phyloP scores from a whole-genome alignment of 139 green algal species.

The Chlorella sorokiniana region DNA sequence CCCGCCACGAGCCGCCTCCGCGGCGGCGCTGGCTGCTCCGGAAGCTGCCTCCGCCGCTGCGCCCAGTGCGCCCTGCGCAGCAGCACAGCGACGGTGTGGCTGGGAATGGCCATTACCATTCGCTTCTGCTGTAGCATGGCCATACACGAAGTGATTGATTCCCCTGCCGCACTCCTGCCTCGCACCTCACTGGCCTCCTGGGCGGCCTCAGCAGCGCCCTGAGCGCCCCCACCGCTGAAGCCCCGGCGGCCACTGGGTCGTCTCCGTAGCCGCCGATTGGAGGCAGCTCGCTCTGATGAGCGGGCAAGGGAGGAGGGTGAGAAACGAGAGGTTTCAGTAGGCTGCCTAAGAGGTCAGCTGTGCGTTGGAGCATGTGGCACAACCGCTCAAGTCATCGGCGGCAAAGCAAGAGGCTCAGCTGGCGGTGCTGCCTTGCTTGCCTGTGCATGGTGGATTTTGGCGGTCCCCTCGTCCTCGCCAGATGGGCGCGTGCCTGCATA shows the following conservation, averaged over 20 bases:
- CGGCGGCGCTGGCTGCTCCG: background rate
- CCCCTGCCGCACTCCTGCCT: background rate
- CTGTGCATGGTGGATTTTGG: too few relatives aligned
- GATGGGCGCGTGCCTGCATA: too few relatives aligned
- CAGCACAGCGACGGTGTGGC: too few relatives aligned
- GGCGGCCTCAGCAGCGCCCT: background rate
- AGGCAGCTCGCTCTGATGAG: background rate
- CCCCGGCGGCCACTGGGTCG: slow-evolving; percentile 14
- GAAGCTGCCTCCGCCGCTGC: background rate
- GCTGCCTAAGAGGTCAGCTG: background rate
- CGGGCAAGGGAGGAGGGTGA: background rate
- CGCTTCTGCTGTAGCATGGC: background rate
- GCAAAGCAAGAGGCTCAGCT: too few relatives aligned
- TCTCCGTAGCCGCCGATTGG: slow-evolving; percentile 24
- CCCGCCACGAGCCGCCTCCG: background rate
- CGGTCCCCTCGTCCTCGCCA: too few relatives aligned
- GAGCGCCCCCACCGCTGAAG: background rate
- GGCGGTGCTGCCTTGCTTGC: too few relatives aligned
- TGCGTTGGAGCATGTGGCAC: too few relatives aligned
- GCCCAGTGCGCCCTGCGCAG: background rate
- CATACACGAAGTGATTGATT: background rate
- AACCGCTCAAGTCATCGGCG: too few relatives aligned
- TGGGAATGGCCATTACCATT: too few relatives aligned
- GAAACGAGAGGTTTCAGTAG: background rate
- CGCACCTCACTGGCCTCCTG: background rate